Conservation (phyloP, 169 alveolate genomes). For the Perkinsus olseni region DNA sequence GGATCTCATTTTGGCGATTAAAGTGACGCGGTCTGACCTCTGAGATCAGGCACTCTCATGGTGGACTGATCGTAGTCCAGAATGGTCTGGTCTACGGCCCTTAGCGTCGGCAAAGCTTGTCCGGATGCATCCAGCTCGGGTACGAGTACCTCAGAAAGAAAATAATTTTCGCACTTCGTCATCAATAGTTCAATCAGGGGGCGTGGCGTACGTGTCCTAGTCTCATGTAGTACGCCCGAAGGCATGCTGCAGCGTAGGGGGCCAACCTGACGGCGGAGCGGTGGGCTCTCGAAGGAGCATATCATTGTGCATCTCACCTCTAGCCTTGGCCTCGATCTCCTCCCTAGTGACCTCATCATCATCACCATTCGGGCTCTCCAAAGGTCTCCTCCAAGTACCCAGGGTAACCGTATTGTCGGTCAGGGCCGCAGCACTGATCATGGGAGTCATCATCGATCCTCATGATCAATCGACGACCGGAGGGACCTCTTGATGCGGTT, state of each 20-base stretch:
- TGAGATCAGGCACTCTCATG: constrained; percentile 77
- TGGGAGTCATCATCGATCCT: neutral
- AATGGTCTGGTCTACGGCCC: constrained; percentile 70
- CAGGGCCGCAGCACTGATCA: neutral
- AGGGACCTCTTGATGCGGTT: neutral
- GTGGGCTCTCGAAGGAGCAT: too few species aligned
- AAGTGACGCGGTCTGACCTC: constrained; percentile 36
- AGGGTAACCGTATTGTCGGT: neutral
- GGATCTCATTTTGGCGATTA: constrained; percentile 60
- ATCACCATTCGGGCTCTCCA: constrained; percentile 12
- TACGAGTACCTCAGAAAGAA: neutral
- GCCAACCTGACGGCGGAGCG: constrained; percentile 26
- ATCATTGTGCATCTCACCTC: constrained; percentile 15
- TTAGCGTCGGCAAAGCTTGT: constrained; percentile 70
- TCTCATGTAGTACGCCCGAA: constrained; percentile 17
- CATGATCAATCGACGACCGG: neutral
- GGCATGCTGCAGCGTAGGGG: constrained; percentile 11
- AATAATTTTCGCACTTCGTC: too few species aligned
- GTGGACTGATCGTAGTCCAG: constrained; percentile 84
- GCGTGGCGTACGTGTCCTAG: constrained; percentile 19
- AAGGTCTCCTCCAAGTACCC: neutral
- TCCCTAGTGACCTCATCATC: constrained; percentile 29
- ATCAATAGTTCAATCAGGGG: neutral
- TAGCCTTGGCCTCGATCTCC: constrained; percentile 20
- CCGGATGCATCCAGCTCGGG: constrained; percentile 49